Percentiles rank a stretch among this genome's conserved stretches.
Conservation (phyloP, 2,329 filamentous ascomycete genomes). For the Colletotrichum abscissum region DNA sequence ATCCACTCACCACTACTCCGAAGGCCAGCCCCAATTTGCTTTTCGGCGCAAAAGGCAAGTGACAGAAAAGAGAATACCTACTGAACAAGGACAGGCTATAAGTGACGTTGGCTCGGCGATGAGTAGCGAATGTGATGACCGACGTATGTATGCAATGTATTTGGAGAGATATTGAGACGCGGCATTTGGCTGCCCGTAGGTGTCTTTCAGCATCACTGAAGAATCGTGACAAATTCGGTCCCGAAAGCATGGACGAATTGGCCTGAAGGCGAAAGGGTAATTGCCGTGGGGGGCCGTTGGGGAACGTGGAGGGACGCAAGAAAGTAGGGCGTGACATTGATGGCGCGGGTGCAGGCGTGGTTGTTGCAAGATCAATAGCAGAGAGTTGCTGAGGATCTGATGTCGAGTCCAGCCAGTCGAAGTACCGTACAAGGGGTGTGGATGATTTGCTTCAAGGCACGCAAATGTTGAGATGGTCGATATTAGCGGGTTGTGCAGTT, state of each 20-base stretch:
- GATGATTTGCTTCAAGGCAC: background rate
- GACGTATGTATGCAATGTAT: slow-evolving; percentile 4
- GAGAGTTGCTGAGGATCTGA: background rate
- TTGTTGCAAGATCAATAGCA: background rate
- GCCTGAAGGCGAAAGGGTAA: slow-evolving; percentile 3
- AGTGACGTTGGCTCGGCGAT: background rate
- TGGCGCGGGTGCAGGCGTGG: background rate
- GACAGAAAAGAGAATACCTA: too few relatives aligned
- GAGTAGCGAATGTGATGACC: background rate
- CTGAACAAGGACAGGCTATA: background rate
- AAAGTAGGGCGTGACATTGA: background rate
- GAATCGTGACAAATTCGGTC: background rate
- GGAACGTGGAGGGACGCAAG: background rate
- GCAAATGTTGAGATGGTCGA: background rate
- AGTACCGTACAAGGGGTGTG: background rate
- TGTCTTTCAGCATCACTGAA: slow-evolving; percentile 9
- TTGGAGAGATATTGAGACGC: background rate
- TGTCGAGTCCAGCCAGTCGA: background rate
- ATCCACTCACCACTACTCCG: background rate
- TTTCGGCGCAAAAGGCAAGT: background rate
- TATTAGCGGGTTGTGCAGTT: background rate
- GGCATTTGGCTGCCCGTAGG: slow-evolving; percentile 2
- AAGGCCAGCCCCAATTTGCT: background rate
- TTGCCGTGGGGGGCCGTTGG: background rate
- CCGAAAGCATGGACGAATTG: slow-evolving; percentile 1